phyloP scores from a whole-genome alignment of 306 rosid genomes.

The Cicer arietinum region DNA sequence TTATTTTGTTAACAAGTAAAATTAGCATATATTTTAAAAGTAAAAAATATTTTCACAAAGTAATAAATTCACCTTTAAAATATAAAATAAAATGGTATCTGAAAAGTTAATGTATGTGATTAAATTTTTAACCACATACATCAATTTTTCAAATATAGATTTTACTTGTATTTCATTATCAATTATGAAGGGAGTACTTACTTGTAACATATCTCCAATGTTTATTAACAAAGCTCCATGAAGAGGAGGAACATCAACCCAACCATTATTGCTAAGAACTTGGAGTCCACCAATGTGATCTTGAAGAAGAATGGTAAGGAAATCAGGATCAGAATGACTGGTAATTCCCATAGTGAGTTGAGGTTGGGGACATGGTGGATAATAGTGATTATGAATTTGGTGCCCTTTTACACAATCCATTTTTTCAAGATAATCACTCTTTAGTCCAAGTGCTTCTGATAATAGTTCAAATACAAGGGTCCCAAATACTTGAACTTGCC shows the following conservation, averaged over 20 bases:
- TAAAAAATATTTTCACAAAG: too few relatives aligned
- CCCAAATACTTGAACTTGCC: slow-evolving; percentile 50
- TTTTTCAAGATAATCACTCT: slow-evolving; percentile 48
- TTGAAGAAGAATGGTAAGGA: slow-evolving; percentile 66
- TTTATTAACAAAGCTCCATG: slow-evolving; percentile 59
- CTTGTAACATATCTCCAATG: slow-evolving; percentile 63
- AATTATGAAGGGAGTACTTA: neutral
- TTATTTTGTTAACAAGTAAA: too few relatives aligned
- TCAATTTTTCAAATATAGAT: too few relatives aligned
- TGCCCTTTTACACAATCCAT: slow-evolving; percentile 60
- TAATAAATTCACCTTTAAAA: too few relatives aligned
- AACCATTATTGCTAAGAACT: slow-evolving; percentile 46
- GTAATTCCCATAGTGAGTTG: slow-evolving; percentile 54
- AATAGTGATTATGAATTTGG: slow-evolving; percentile 53
- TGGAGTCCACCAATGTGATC: slow-evolving; percentile 69
- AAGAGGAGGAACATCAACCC: slow-evolving; percentile 57
- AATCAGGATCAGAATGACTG: slow-evolving; percentile 60
- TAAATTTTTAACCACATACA: too few relatives aligned
- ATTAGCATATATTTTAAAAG: too few relatives aligned
- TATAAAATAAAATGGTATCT: too few relatives aligned
- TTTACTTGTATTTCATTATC: too few relatives aligned
- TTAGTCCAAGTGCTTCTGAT: slow-evolving; percentile 71
- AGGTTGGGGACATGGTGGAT: slow-evolving; percentile 76
- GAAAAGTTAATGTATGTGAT: too few relatives aligned
- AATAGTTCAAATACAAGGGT: slow-evolving; percentile 51